A percentile compares a stretch with the other conserved stretches of the same genome.
Conservation (phyloP, 2,329 filamentous ascomycete species). For the Aspergillus felis region DNA sequence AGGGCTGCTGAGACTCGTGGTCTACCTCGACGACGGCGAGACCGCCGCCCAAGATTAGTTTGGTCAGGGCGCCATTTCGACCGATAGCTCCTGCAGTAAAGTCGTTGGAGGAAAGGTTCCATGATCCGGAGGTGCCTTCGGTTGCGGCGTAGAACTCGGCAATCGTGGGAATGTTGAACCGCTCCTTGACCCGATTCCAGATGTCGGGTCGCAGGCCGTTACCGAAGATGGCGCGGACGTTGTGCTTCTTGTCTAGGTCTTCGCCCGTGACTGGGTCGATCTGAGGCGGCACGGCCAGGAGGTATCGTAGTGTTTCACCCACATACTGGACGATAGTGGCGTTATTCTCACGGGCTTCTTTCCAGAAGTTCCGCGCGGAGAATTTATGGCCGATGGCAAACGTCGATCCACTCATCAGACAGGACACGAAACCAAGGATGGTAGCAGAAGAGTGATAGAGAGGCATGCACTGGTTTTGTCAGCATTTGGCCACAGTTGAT, state of each 20-base stretch:
- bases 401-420: constrained; percentile 59
- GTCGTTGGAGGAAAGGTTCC: constrained; percentile 71
- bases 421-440: constrained; percentile 63
- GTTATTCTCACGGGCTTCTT: constrained; percentile 64
- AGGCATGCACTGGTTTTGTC: constrained; percentile 65
- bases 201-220: constrained; percentile 83
- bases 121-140: constrained; percentile 65
- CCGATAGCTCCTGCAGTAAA: constrained; percentile 75
- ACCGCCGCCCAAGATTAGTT: constrained; percentile 49
- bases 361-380: constrained; percentile 72
- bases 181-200: constrained; percentile 77
- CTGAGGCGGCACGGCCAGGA: constrained; percentile 63
- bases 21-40: constrained; percentile 67
- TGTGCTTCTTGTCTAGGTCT: constrained; percentile 67
- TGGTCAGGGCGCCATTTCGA: constrained; percentile 61
- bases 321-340: constrained; percentile 83
- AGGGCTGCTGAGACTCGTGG: constrained; percentile 63
- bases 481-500: not conserved
- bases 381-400: constrained; percentile 73
- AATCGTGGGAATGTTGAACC: constrained; percentile 70
- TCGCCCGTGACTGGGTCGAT: constrained; percentile 61
- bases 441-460: constrained; percentile 80
- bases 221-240: constrained; percentile 71
- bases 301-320: constrained; percentile 80
- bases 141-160: constrained; percentile 80